Evolutionary conservation across 2,329 filamentous ascomycete species (phyloP), one percentile per base, ranked within the genome.

Genomic region (Sporothrix mexicana): DNA sequence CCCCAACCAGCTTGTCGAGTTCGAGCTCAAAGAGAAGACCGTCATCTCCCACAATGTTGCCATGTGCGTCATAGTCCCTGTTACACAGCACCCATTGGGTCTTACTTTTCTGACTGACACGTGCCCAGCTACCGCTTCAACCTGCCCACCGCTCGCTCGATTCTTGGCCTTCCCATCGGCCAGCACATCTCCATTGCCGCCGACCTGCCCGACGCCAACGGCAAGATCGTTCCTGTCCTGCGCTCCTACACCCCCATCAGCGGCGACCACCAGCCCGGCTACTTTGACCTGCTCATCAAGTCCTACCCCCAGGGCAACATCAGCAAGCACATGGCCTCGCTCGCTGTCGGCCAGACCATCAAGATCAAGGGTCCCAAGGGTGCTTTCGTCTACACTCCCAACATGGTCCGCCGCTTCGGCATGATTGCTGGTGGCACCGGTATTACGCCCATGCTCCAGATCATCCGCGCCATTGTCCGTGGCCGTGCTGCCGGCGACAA

Each of bases 391-490:
- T 99, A 99, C 85, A 93, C 92, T 20, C 94, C 95, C 78, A 98
- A 98, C 87, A 95, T 99, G 93, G 93, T 95, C 78, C 91, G 93
- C 76, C 93, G 93, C 83, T 97, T 99, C 77, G 96, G 95, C 80
- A 99, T 99, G 96, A 93, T 99, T 80, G 94, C 96, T 76, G 96
- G 96, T 77, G 96, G 96, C 76, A 98, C 96, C 47, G 96, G 96
- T 78, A 98, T 99, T 82, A 98, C 96, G 10, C 96, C 96, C 74
- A 99, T 99, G 96, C 88, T 98, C 76, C 96, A 99, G 86, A 90
- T 99, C 78, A 91, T 97, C 81, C 92, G 94, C 79, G 96, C 95
- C 73, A 94, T 98, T 78, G 89, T 95, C 78, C 90, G 93, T 77
- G 93, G 93, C 79, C 90, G 94, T 77, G 87, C 90, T 71, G 85